Base-by-base conservation (phyloP, 1,139 yeast genomes). In the Diutina siamensis region DNA sequence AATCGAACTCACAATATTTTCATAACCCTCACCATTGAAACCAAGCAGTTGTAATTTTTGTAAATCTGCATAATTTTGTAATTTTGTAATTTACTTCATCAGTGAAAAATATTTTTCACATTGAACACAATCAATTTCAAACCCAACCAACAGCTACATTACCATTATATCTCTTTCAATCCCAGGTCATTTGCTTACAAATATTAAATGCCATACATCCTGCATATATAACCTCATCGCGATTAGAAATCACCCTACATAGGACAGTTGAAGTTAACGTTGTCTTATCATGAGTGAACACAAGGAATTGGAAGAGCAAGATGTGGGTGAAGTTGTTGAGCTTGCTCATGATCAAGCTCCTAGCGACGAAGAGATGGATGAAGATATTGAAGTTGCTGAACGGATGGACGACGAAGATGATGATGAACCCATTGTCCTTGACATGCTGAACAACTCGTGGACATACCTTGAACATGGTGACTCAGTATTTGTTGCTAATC, bases 391-490 rank as follows among this genome's bases (percentile, higher is more conserved):
- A 7, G 33, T 27, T 20, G 19, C 41, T 5, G 41, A 36, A 8
- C 38, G 20, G 5, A 18, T 35, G 25, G 40, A 36, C 10, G 42
- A 38, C 10, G 15, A 10, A n/a, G 36, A 18, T 18, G 36, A 34
- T 8, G 36, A 34, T 7, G 44, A 44, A 57, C 45, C n/a, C 10
- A 40, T 71, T 44, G 73, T 68, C 49, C 68, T 71, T 45, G 97
- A 88, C 58, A 68, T 88, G 78, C 71, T 89, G 45, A 89, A 92
- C 63, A 89, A 92, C 65, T 87, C 97, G 3, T 76, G 83, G 67
- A 71, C 87, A 0, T 92, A 87, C 61, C 92, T 89, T 59, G 98
- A 92, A 59, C 98, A 92, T 59, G 72, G 75, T 47, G 96, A 88
- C 60, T 83, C 95, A 3, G 76, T 92, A 12, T 92, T 85, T 62